Base-by-base conservation (phyloP, 2,329 filamentous ascomycete species). In the Hypomyces rosellus region DNA sequence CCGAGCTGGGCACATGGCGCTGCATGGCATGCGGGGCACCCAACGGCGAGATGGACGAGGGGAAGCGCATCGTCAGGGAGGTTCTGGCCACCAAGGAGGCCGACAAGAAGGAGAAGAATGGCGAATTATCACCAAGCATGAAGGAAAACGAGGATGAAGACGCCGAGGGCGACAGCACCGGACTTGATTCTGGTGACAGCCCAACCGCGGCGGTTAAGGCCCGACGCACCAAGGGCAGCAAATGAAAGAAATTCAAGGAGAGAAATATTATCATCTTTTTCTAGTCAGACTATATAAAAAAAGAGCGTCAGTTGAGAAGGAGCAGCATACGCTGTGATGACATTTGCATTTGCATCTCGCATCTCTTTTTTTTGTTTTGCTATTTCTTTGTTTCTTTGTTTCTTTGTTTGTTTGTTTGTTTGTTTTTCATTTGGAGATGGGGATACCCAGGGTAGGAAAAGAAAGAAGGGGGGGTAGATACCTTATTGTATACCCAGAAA, bases 1-100 rank as follows among this genome's bases (percentile, higher is more conserved):
- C 88, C 37, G 91, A 96, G 46, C 63, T 99, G 1, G 93, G 92
- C 2, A 76, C 77, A 54, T 99, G 93, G 93, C 83, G 85, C 53
- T 99, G 93, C 67, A 86, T 88, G 65, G 81, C 81, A n/a, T 99
- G 93, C 63, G 84, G 85, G 9, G 75, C 82, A 2, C 78, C 79
- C 71, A 99, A 99, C 64, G 92, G 92, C 0, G 81, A 87, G 61
- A 81, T 89, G 59, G 88, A 86, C 54, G 88, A 92, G 65, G 81
- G 83, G 8, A 81, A 82, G 57, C 82, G 85, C 62, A 85, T 92
- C 46, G 74, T 92, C 44, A 79, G 80, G 40, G 82, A 86, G 61
- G 80, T 89, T 1, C 65, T 82, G 2, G 65, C 55, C 3, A 52
- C 48, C 25, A 30, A 30, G 9, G 25, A 30, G 9, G 25, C 25